A percentile compares a stretch with the other conserved stretches of the same genome.
These are phyloP conservation scores for Willaertia magna DNA, from an alignment of 208 protist species.

Conservation along the genomic window DNA sequence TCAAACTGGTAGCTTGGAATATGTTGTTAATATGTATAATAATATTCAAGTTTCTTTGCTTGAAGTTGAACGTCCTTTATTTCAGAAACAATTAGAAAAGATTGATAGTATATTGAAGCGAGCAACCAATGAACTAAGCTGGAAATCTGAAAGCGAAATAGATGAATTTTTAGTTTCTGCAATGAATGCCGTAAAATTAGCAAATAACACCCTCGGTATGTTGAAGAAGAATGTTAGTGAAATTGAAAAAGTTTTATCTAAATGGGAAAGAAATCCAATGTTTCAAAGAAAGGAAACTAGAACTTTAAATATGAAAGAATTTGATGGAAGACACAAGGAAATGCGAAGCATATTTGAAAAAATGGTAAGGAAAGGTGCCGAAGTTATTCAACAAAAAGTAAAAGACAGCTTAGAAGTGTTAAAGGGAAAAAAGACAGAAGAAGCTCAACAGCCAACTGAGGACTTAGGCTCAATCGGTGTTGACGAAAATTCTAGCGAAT, in stretches of 20 bases:
- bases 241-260: conserved; percentile 56
- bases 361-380: conserved; percentile 23
- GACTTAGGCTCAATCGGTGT: neutral
- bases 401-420: conserved; percentile 56
- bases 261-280: conserved; percentile 42
- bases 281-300: conserved; percentile 58
- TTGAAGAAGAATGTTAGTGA: conserved; percentile 68
- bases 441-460: neutral
- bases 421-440: conserved; percentile 28
- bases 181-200: conserved; percentile 56
- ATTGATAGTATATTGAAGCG: conserved; percentile 27
- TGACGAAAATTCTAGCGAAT: conserved; percentile 39
- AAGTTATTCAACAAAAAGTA: conserved; percentile 59
- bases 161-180: conserved; percentile 71
- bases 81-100: conserved; percentile 14
- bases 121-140: conserved; percentile 57
- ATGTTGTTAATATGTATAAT: conserved; percentile 25
- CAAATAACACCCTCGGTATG: conserved; percentile 59
- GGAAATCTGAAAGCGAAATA: conserved; percentile 65
- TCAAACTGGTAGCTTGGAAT: conserved; percentile 24
- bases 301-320: conserved; percentile 67
- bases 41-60: conserved; percentile 1
- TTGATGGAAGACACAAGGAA: conserved; percentile 61
- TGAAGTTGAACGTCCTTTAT: conserved; percentile 19
- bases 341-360: conserved; percentile 10